Conservation (phyloP, 2,329 filamentous ascomycete genomes). For the Fusarium nanum region DNA sequence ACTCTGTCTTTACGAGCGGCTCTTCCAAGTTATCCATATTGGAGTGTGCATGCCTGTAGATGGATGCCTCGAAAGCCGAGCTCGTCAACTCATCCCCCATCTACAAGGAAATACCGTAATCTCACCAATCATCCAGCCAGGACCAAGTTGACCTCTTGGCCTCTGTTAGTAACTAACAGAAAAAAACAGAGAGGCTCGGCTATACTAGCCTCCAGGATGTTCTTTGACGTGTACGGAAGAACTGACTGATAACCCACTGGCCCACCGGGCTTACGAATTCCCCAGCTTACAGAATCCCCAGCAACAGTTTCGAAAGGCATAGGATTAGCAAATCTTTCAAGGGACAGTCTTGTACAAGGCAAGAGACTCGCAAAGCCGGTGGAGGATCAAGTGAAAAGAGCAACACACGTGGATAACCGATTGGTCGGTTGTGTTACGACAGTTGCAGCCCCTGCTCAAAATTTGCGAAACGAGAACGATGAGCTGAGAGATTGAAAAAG, state of each 20-base stretch:
- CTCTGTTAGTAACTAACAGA: not conserved
- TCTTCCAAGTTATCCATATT: not conserved
- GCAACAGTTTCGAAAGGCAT: not conserved
- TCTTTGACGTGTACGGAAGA: conserved; percentile 7
- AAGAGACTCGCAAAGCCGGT: conserved; percentile 11
- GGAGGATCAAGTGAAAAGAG: conserved; percentile 9
- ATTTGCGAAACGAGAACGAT: conserved; percentile 20
- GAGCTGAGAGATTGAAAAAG: conserved; percentile 13
- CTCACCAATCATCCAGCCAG: not conserved
- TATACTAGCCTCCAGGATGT: not conserved
- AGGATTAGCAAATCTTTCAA: conserved; percentile 7
- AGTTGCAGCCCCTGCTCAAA: conserved; percentile 24
- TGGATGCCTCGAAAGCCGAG: not conserved
- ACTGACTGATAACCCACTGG: conserved; percentile 15
- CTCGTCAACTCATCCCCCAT: not conserved
- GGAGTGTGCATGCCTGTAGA: not conserved
- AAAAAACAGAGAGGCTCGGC: not conserved
- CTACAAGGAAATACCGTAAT: not conserved
- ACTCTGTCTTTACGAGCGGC: not conserved
- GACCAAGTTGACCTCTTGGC: not conserved
- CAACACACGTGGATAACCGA: conserved; percentile 40
- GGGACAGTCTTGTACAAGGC: conserved; percentile 6
- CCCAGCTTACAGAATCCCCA: not conserved
- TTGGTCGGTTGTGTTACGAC: conserved; percentile 23
- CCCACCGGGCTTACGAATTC: conserved; percentile 15